These are phyloP conservation scores for Thielaviopsis ethacetica DNA, from an alignment of 2,329 filamentous ascomycete genomes.

Conservation along the genomic window DNA sequence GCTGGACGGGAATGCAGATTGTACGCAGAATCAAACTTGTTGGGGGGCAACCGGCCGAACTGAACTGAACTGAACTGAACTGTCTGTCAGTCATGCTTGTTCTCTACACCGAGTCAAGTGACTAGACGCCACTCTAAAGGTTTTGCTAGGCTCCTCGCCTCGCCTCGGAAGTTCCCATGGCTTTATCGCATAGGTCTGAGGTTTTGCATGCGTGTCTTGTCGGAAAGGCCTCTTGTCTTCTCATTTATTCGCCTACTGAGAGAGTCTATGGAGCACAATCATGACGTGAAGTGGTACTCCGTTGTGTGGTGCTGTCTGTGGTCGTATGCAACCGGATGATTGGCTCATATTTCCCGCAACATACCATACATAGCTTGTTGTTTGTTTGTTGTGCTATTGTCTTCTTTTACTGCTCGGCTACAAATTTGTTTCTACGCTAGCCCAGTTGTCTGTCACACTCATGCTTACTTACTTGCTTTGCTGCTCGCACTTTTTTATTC, in stretches of 20 bases:
- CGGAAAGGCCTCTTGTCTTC: neutral
- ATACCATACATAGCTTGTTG: neutral
- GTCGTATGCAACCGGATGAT: neutral
- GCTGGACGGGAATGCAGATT: neutral
- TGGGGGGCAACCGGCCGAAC: neutral
- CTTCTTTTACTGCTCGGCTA: neutral
- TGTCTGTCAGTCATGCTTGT: neutral
- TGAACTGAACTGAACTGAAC: too few relatives aligned
- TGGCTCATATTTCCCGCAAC: neutral
- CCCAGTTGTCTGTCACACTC: neutral
- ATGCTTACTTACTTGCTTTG: neutral
- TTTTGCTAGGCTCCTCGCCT: neutral
- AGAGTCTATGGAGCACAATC: neutral
- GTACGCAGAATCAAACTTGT: neutral
- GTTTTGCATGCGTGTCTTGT: neutral
- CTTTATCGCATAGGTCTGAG: neutral
- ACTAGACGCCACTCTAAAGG: neutral
- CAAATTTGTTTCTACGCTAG: neutral
- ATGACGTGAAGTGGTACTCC: neutral
- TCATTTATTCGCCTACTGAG: neutral
- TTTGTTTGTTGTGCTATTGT: neutral
- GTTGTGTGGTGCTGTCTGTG: neutral
- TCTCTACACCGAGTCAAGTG: neutral
- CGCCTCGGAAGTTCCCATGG: neutral
- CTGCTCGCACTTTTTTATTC: neutral